Base-by-base conservation (phyloP, 441 rosid genomes). In the Populus hybrid region DNA sequence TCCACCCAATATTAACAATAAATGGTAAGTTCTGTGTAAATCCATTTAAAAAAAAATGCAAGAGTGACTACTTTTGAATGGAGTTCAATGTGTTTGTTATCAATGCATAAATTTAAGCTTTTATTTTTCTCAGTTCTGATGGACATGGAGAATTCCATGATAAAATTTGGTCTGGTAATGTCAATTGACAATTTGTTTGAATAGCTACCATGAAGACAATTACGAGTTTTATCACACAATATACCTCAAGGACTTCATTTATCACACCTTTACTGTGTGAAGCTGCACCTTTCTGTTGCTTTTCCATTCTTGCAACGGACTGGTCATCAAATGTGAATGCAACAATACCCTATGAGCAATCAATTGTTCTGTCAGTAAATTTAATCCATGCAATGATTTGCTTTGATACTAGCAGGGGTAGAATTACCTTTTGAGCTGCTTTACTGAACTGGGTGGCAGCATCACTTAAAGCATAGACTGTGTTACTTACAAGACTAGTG, bases 361-460 rank as follows among this genome's bases (percentile, higher is more conserved):
- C 2, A 79, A 78, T 29, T 80, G 29, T 28, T 71, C 56, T 74
- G 24, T 79, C 68, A 68, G 72, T 68, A 59, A 78, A 42, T 72
- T 28, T 29, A 29, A 12, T 1, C 14, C 20, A 78, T 45, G 74
- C 26, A 79, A 31, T 56, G 63, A 78, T 64, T 65, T 31, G 68
- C 69, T 56, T 36, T 65, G 74, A 66, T 66, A 74, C 63, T 40
- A 76, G 70, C 50, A 83, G 42, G 77, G 72, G 79, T 35, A 74
- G 71, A 71, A 64, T 64, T 90, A 96, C 99, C 98, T 96, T 94
- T 84, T 91, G 99, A 74, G 97, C 99, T 83, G 98, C 98, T 91
- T 92, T 96, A 86, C 97, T 94, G 84, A 96, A 96, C 78, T 96
- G 99, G 82, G 97, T 91, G 82, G 99, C 91, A 70, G 98, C 98